These are phyloP conservation scores for Flaveria linearis DNA, from an alignment of 129 eudicot genomes.

Conservation along the genomic window DNA sequence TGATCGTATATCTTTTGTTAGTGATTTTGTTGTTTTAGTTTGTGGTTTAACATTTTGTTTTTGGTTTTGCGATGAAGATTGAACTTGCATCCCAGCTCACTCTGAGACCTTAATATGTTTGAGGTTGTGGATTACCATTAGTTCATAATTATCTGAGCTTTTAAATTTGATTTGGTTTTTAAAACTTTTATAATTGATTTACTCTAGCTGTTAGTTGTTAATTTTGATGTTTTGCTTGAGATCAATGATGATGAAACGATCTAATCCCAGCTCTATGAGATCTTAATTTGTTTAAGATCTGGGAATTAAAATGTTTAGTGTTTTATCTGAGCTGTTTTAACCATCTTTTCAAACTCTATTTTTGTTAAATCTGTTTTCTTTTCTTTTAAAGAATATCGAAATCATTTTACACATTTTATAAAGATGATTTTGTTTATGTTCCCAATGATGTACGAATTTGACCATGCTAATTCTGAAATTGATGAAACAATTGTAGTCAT, in stretches of 20 bases:
- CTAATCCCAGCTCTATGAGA: constrained; percentile 55
- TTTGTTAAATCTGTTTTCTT: too few species aligned
- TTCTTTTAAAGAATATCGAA: too few species aligned
- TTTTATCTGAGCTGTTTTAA: constrained; percentile 27
- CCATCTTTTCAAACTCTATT: not conserved
- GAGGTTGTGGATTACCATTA: constrained; percentile 39
- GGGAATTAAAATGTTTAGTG: constrained; percentile 38
- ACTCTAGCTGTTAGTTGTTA: too few species aligned
- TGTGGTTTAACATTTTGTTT: not conserved
- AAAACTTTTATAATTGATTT: too few species aligned
- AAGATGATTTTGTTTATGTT: not conserved
- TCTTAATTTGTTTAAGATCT: constrained; percentile 41
- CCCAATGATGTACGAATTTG: constrained; percentile 24
- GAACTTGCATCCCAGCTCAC: constrained; percentile 54
- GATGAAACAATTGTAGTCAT: constrained; percentile 26
- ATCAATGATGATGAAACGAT: constrained; percentile 40
- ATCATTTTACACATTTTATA: not conserved
- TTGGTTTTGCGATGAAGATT: constrained; percentile 32
- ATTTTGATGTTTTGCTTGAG: too few species aligned
- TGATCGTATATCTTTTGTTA: constrained; percentile 1
- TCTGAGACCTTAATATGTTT: constrained; percentile 45
- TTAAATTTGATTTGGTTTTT: not conserved
- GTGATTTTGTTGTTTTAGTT: not conserved
- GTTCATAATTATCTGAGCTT: constrained; percentile 36
- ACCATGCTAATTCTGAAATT: constrained; percentile 48